phyloP scores from a whole-genome alignment of 345 rosid species.

The Camelina sativa region DNA sequence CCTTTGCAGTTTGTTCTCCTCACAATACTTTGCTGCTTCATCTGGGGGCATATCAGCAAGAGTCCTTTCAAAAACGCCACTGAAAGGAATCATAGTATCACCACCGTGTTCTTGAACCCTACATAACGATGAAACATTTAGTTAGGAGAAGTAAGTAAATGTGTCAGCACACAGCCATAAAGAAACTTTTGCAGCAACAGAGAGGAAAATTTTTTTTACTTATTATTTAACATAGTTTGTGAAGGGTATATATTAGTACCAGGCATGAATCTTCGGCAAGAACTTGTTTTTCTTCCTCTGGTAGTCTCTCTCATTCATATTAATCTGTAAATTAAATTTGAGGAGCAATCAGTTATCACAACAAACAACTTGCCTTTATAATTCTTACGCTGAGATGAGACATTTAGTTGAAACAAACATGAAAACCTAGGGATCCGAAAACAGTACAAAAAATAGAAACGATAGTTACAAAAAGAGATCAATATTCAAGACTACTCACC shows the following conservation, averaged over 20 bases:
- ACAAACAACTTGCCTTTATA: conserved; percentile 16
- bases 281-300: conserved; percentile 97
- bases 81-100: conserved; percentile 92
- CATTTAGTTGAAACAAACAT: not conserved
- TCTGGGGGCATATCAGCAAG: conserved; percentile 80
- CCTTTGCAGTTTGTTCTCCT: conserved; percentile 98
- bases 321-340: conserved; percentile 60
- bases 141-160: conserved; percentile 5
- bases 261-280: conserved; percentile 97
- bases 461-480: conserved; percentile 1
- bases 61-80: conserved; percentile 75
- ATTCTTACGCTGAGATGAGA: not conserved
- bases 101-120: conserved; percentile 99
- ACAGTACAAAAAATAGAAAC: conserved; percentile 14
- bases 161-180: not conserved
- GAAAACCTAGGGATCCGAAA: conserved; percentile 13
- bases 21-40: conserved; percentile 84
- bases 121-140: conserved; percentile 33
- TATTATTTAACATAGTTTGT: conserved; percentile 16
- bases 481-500: conserved; percentile 50
- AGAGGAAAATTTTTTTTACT: not conserved
- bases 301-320: conserved; percentile 94
- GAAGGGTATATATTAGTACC: conserved; percentile 53
- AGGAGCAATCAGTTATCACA: conserved; percentile 22
- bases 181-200: conserved; percentile 13